Evolutionary conservation across 257 asterid genomes (phyloP).

Genomic region (Eucommia ulmoides): DNA sequence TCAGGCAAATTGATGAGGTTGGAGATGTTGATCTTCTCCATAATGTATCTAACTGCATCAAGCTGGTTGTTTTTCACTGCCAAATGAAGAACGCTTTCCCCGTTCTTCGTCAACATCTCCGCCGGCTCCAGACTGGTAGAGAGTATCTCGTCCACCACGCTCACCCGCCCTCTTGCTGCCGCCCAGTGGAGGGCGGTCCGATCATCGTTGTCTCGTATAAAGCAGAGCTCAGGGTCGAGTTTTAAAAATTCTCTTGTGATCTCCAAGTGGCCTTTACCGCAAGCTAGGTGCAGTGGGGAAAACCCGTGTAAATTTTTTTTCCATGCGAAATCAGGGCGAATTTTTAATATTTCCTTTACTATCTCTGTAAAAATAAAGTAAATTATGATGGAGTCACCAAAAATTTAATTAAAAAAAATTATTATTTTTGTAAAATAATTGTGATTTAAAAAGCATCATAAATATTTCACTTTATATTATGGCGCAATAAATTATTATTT

Average conservation of each 20-base stretch:
- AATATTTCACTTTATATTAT: no score
- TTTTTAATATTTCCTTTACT: conserved; percentile 29
- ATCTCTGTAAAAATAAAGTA: conserved; percentile 13
- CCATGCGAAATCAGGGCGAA: conserved; percentile 30
- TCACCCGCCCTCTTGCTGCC: conserved; percentile 29
- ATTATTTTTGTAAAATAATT: no score
- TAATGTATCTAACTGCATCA: conserved; percentile 26
- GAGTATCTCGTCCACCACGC: conserved; percentile 30
- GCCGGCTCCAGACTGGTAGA: conserved; percentile 20
- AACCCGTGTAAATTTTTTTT: conserved; percentile 21
- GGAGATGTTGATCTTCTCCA: conserved; percentile 15
- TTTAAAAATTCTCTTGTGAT: conserved; percentile 25
- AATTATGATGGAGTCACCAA: no score
- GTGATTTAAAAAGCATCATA: no score
- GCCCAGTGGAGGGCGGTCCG: conserved; percentile 39
- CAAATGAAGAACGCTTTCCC: conserved; percentile 35
- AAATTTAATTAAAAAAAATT: no score
- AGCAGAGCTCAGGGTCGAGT: conserved; percentile 31
- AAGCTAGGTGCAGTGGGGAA: conserved; percentile 30
- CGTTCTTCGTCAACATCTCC: conserved; percentile 16
- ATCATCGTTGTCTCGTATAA: conserved; percentile 23
- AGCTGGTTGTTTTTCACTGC: conserved; percentile 42
- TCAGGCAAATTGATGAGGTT: conserved; percentile 27
- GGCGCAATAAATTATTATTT: no score
- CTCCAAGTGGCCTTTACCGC: conserved; percentile 37